Evolutionary conservation across 164 flowering plant species (phyloP), one percentile per base, ranked within the genome.

Genomic region (Sextonia rubra): DNA sequence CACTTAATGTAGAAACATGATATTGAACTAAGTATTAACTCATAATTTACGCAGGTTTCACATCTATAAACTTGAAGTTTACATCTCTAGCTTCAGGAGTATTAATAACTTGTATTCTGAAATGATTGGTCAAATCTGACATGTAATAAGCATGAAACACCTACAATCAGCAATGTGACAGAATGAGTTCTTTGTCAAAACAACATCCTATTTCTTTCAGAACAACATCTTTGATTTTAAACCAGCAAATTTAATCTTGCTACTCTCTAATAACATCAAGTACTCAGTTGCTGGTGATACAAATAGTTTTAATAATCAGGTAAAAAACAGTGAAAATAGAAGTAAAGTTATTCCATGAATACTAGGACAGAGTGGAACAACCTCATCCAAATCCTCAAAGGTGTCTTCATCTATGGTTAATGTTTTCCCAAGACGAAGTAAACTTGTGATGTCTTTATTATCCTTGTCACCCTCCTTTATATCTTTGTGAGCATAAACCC

Each of bases 301-400:
- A 37, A 37, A 37, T 37, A 37, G 44, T 5, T 37, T 37, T 37
- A 37, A 37, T 7, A 61, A 61, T 61, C 27, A 23, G 27, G 44
- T 2, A 25, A 61, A 12, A 22, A 61, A 9, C 27, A 22, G 64
- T 24, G 18, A 37, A 37, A 37, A 37, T 37, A 37, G 11, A 17
- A 52, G 58, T 20, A 52, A 52, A 52, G 17, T 20, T 18, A 52
- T 52, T 52, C 20, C 58, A 14, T 15, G 58, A 52, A 52, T 52
- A 52, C 3, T 52, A 20, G 32, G 48, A 55, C 11, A 22, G 48
- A 11, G 17, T 37, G 44, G 5, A 60, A 25, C 27, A 76, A 81
- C 84, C 97, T 93, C 99, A 80, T 95, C 99, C 71, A 95, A 81
- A 85, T 93, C 98, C 81, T 93, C 98, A 80, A 91, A 95, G 26